A percentile compares a stretch with the other conserved stretches of the same genome.
phyloP scores from a whole-genome alignment of 2,329 filamentous ascomycete species.

The Aspergillus felis region DNA sequence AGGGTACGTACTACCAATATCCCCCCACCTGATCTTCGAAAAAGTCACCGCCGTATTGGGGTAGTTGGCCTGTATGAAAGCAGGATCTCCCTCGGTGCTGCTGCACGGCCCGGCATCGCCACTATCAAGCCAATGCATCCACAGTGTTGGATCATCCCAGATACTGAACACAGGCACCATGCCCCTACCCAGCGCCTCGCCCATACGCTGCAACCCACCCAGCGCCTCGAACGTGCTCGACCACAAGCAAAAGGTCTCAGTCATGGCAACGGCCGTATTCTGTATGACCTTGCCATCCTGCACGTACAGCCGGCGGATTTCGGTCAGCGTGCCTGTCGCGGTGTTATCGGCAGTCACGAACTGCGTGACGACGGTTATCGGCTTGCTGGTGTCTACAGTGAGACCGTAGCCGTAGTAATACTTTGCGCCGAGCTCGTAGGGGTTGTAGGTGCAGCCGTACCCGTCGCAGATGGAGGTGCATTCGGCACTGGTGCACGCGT shows the following conservation, averaged over 20 bases:
- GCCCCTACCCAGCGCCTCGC: conserved; percentile 49
- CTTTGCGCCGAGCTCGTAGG: conserved; percentile 59
- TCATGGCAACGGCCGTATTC: conserved; percentile 48
- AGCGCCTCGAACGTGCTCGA: conserved; percentile 45
- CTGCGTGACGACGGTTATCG: conserved; percentile 63
- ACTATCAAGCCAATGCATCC: conserved; percentile 57
- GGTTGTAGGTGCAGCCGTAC: conserved; percentile 65
- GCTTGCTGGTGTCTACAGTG: conserved; percentile 55
- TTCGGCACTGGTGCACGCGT: conserved; percentile 40
- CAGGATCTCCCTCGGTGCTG: conserved; percentile 51
- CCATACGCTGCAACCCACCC: conserved; percentile 55
- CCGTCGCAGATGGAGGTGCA: conserved; percentile 57
- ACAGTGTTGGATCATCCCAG: conserved; percentile 52
- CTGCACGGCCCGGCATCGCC: conserved; percentile 52
- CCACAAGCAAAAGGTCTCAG: conserved; percentile 52
- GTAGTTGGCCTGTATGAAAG: conserved; percentile 45
- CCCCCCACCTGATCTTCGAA: conserved; percentile 58
- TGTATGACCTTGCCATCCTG: conserved; percentile 56
- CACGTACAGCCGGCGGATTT: conserved; percentile 60
- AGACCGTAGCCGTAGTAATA: conserved; percentile 58
- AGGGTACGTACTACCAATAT: conserved; percentile 52
- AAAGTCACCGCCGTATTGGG: conserved; percentile 52
- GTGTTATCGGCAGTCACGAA: conserved; percentile 52
- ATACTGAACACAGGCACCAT: conserved; percentile 60
- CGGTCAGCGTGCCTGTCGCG: conserved; percentile 47